Conservation (phyloP, 1,284 basidiomycete species). For the Ganoderma lingzhi region DNA sequence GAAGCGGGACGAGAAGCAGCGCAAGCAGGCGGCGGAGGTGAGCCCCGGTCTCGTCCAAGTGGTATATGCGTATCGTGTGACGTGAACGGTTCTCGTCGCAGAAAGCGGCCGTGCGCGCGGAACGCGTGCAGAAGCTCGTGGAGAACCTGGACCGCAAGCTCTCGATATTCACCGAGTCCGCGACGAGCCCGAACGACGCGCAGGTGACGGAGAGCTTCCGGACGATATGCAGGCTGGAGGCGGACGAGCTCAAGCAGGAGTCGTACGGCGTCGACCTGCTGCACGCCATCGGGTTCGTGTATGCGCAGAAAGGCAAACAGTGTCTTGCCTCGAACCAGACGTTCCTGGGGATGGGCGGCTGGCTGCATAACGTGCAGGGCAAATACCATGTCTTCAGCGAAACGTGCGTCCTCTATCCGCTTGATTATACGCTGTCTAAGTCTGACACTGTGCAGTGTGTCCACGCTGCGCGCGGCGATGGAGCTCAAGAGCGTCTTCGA, state of each 20-base stretch:
- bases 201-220: conserved; percentile 77
- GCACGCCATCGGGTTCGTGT: conserved; percentile 92
- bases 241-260: conserved; percentile 90
- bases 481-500: conserved; percentile 97
- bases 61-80: conserved; percentile 5
- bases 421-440: neutral
- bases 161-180: conserved; percentile 92
- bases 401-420: conserved; percentile 65
- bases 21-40: conserved; percentile 75
- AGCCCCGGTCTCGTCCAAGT: conserved; percentile 30
- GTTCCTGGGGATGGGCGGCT: conserved; percentile 86
- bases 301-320: conserved; percentile 85
- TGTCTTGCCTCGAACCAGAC: conserved; percentile 82
- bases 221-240: conserved; percentile 84
- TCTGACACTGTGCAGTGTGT: conserved; percentile 64
- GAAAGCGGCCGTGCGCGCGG: conserved; percentile 84
- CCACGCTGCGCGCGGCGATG: conserved; percentile 87
- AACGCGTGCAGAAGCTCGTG: conserved; percentile 85
- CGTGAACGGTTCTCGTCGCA: conserved; percentile 38
- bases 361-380: conserved; percentile 94
- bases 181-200: conserved; percentile 75
- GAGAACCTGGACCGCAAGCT: conserved; percentile 89
- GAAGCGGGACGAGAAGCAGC: conserved; percentile 79
- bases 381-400: conserved; percentile 95
- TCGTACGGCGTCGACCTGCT: conserved; percentile 95